phyloP scores from a whole-genome alignment of 2,329 filamentous ascomycete genomes.

The Fusarium hostae region DNA sequence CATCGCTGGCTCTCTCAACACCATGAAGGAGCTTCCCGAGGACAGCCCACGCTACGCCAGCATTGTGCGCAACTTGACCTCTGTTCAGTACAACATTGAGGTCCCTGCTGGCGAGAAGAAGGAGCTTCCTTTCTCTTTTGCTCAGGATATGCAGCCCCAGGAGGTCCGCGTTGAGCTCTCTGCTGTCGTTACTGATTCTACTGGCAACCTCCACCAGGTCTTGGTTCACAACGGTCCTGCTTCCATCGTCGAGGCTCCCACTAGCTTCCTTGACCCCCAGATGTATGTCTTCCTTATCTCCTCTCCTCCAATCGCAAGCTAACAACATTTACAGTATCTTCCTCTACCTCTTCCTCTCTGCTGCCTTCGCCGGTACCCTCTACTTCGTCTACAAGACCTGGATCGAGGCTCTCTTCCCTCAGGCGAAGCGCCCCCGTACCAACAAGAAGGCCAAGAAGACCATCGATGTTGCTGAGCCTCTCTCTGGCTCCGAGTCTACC shows the following conservation, averaged over 20 bases:
- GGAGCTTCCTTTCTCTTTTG: slow-evolving; percentile 84
- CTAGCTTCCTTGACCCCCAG: slow-evolving; percentile 92
- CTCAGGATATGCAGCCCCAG: slow-evolving; percentile 91
- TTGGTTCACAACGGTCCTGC: slow-evolving; percentile 85
- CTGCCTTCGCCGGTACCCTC: slow-evolving; percentile 79
- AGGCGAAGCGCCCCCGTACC: slow-evolving; percentile 77
- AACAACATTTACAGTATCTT: slow-evolving; percentile 77
- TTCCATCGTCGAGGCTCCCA: slow-evolving; percentile 88
- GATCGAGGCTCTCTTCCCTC: slow-evolving; percentile 95
- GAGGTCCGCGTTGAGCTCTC: slow-evolving; percentile 83
- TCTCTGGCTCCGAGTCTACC: slow-evolving; percentile 77
- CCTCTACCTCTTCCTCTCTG: slow-evolving; percentile 91
- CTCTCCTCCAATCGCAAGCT: neutral
- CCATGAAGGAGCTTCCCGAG: slow-evolving; percentile 62
- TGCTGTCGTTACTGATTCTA: slow-evolving; percentile 75
- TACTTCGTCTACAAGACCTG: slow-evolving; percentile 99
- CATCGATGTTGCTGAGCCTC: slow-evolving; percentile 67
- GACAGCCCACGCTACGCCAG: slow-evolving; percentile 57
- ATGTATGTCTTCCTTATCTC: slow-evolving; percentile 71
- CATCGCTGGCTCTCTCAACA: slow-evolving; percentile 78
- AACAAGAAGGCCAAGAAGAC: slow-evolving; percentile 74
- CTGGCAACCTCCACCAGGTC: slow-evolving; percentile 78
- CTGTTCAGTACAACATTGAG: slow-evolving; percentile 76
- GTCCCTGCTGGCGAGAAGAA: slow-evolving; percentile 81
- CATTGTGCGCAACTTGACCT: slow-evolving; percentile 87